These are phyloP conservation scores for Dryadomyces quercus-mongolicae DNA, from an alignment of 2,329 filamentous ascomycete genomes.

Conservation along the genomic window DNA sequence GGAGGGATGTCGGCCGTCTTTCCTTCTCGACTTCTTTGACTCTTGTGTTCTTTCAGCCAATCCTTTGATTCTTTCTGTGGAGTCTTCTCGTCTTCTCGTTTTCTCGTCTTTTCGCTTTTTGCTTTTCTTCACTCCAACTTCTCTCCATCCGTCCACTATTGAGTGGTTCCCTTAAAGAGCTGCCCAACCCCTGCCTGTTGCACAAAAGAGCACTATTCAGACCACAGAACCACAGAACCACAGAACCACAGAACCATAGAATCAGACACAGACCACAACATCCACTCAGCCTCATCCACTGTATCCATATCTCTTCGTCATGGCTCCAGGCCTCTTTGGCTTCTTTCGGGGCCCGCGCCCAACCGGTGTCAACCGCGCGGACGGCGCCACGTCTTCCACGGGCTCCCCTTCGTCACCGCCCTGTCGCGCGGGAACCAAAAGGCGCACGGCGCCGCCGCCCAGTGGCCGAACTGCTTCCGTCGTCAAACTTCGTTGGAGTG, in stretches of 20 bases:
- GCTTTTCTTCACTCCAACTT: neutral
- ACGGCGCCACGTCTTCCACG: neutral
- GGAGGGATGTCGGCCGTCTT: too few relatives aligned
- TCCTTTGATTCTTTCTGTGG: too few relatives aligned
- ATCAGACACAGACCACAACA: neutral
- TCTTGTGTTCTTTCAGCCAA: too few relatives aligned
- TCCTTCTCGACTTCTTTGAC: too few relatives aligned
- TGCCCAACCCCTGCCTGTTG: too few relatives aligned
- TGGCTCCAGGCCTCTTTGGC: slow-evolving; percentile 1
- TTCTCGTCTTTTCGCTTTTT: neutral
- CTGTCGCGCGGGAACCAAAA: neutral
- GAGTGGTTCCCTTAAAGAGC: too few relatives aligned
- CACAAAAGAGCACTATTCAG: too few relatives aligned
- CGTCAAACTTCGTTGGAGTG: slow-evolving; percentile 4
- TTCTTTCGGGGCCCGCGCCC: slow-evolving; percentile 4
- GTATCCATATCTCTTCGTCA: neutral
- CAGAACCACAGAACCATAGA: too few relatives aligned
- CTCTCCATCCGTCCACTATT: neutral
- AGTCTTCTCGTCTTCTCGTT: neutral
- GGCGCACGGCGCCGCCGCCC: neutral
- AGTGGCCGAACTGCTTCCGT: slow-evolving; percentile 1
- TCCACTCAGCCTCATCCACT: neutral
- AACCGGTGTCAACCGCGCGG: neutral
- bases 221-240: too few relatives aligned
- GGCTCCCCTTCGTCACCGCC: neutral